Percentiles rank a stretch among this genome's conserved stretches.
phyloP scores from a whole-genome alignment of 106 monocot species.

The Chionographis japonica region DNA sequence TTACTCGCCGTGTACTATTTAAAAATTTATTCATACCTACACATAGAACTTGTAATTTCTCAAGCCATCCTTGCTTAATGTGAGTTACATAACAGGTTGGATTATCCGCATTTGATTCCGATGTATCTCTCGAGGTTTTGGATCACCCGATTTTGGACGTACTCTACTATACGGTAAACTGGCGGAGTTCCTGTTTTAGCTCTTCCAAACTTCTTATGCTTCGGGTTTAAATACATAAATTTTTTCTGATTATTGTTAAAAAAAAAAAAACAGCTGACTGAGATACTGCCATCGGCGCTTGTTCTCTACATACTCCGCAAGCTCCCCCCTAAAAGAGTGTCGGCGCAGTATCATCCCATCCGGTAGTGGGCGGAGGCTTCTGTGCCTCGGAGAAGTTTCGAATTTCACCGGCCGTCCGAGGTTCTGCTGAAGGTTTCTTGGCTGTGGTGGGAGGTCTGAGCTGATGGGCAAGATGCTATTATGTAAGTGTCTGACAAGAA shows the following conservation, averaged over 20 bases:
- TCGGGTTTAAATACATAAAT: neutral
- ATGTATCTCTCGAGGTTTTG: slow-evolving; percentile 75
- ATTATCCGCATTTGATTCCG: slow-evolving; percentile 59
- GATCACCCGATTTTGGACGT: slow-evolving; percentile 85
- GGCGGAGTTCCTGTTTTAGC: no score
- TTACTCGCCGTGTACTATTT: no score
- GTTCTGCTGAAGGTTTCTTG: no score
- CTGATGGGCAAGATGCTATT: no score
- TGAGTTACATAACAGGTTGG: slow-evolving; percentile 31
- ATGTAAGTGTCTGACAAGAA: no score
- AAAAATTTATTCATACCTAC: no score
- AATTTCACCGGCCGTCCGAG: no score
- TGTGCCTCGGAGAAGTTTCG: no score
- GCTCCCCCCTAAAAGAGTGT: slow-evolving; percentile 69
- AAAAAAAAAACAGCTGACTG: slow-evolving; percentile 45
- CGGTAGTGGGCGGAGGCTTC: slow-evolving; percentile 9
- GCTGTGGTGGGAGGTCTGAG: no score
- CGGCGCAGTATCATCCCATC: slow-evolving; percentile 71
- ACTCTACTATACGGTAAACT: slow-evolving; percentile 64
- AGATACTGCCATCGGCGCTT: slow-evolving; percentile 63
- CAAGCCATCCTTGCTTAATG: neutral
- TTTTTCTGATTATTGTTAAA: neutral
- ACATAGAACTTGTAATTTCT: no score
- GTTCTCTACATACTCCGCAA: slow-evolving; percentile 70
- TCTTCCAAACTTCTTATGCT: no score